Base-by-base conservation (phyloP, 2,329 filamentous ascomycete genomes). In the Chrysoporthe austroafricana region DNA sequence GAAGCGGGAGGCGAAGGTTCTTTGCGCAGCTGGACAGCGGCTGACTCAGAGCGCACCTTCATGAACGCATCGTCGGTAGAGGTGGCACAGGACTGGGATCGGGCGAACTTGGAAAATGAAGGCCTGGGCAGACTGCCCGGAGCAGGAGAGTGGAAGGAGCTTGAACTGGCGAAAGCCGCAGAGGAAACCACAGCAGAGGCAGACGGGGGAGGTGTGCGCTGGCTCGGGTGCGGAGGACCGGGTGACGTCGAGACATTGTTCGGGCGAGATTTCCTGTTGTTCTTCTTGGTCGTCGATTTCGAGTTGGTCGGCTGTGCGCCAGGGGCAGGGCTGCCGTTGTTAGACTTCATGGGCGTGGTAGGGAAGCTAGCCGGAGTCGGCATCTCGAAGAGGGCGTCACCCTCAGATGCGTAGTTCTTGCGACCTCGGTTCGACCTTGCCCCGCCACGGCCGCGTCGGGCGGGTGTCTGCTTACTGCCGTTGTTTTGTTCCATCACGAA, bases 71-170 rank as follows among this genome's bases (percentile, higher is more conserved):
- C 56, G 21, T 59, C 63, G 21, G 26, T 48, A 21, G 63, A 50
- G n/a, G 32, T 59, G 44, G 44, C 63, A 60, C 44, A 65, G 26
- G 63, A 59, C 21, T 65, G 48, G 2, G 63, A 65, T 26, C 50
- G 57, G 32, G 63, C 43, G 56, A 65, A 65, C 54, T 65, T 58
- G 44, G 84, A 87, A 77, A 97, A 97, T 75, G 91, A 96, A 13
- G 96, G 96, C 68, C 97, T 91, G 0, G 96, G 96, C 43, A 99
- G 84, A 34, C 93, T 90, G 9, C 94, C 96, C 0, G 96, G 91
- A 1, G 94, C 95, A 26, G 96, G 96, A 9, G 96, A 98, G 52
- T 97, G 94, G 78, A 98, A 99, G 5, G 94, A 96, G 50, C 66
- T 70, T 44, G 95, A 91, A 16, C 95, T 96, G 50, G 96, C 96